A percentile compares a stretch with the other conserved stretches of the same genome.
Evolutionary conservation across 1,139 yeast species (phyloP).

Genomic region (Meyerozyma carpophila): DNA sequence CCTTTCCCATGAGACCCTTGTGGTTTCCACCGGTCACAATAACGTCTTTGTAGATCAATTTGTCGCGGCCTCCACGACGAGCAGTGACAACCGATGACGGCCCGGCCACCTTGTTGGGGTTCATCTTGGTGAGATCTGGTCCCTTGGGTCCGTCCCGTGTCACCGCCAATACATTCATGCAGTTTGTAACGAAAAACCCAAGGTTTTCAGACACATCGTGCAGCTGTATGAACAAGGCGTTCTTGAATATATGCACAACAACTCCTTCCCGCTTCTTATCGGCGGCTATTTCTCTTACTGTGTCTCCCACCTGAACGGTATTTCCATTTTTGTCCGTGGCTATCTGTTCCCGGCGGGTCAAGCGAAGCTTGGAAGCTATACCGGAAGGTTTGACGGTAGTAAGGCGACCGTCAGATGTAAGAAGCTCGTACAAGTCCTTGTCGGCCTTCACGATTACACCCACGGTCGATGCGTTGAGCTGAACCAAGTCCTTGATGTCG

Average conservation of each 20-base stretch:
- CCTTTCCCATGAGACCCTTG: constrained; percentile 91
- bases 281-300: constrained; percentile 76
- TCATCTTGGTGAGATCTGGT: constrained; percentile 77
- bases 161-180: constrained; percentile 73
- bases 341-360: constrained; percentile 64
- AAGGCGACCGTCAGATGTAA: constrained; percentile 79
- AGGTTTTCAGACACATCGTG: constrained; percentile 77
- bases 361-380: constrained; percentile 66
- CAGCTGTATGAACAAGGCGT: constrained; percentile 71
- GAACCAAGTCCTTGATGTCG: constrained; percentile 86
- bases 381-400: constrained; percentile 71
- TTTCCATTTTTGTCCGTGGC: constrained; percentile 86
- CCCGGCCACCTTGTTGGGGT: constrained; percentile 46
- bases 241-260: constrained; percentile 80
- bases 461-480: constrained; percentile 77
- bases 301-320: constrained; percentile 84
- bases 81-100: constrained; percentile 55
- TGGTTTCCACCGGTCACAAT: constrained; percentile 86
- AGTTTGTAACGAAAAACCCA: constrained; percentile 82
- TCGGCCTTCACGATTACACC: constrained; percentile 91
- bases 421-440: constrained; percentile 75
- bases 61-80: constrained; percentile 69
- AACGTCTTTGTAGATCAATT: constrained; percentile 75
- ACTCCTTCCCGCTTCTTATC: constrained; percentile 73
- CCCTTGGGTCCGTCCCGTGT: constrained; percentile 66